Conservation (phyloP, 192 early-diverging fungal genomes). For the Entomortierella parvispora region DNA sequence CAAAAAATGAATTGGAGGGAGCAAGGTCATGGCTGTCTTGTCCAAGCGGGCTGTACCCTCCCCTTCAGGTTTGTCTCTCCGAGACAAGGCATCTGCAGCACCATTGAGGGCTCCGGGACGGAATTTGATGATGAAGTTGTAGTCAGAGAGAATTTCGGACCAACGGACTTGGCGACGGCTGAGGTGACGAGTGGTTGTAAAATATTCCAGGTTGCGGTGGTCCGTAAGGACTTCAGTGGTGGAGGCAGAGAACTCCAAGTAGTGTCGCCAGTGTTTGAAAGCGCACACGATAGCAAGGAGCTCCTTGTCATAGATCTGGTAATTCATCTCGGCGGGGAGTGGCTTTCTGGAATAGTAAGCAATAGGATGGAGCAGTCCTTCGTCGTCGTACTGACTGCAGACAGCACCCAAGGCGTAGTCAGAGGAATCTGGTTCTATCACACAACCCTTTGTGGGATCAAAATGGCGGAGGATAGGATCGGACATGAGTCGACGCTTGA, state of each 20-base stretch:
- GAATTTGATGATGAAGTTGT: slow-evolving; percentile 23
- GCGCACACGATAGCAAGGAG: slow-evolving; percentile 29
- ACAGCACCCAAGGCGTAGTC: slow-evolving; percentile 51
- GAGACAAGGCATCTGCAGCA: slow-evolving; percentile 49
- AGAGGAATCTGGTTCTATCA: slow-evolving; percentile 52
- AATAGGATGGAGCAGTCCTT: slow-evolving; percentile 14
- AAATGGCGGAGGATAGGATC: slow-evolving; percentile 46
- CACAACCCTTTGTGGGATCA: slow-evolving; percentile 37
- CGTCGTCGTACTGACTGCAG: slow-evolving; percentile 34
- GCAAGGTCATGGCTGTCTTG: slow-evolving; percentile 8
- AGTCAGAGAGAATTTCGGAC: slow-evolving; percentile 29
- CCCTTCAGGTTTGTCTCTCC: slow-evolving; percentile 5
- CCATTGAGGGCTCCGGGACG: slow-evolving; percentile 34
- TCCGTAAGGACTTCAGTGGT: background rate
- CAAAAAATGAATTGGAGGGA: slow-evolving; percentile 8
- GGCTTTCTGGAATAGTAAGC: slow-evolving; percentile 23
- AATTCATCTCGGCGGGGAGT: slow-evolving; percentile 26
- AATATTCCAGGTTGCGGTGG: slow-evolving; percentile 52
- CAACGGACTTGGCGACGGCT: slow-evolving; percentile 50
- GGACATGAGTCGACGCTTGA: slow-evolving; percentile 33
- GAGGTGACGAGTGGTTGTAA: slow-evolving; percentile 29
- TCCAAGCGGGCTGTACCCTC: slow-evolving; percentile 8
- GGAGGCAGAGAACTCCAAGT: slow-evolving; percentile 2
- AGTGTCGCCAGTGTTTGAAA: slow-evolving; percentile 35
- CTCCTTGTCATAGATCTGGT: slow-evolving; percentile 33